phyloP scores from a whole-genome alignment of 192 early-diverging fungal genomes.

The Fimicolochytrium jonesii region DNA sequence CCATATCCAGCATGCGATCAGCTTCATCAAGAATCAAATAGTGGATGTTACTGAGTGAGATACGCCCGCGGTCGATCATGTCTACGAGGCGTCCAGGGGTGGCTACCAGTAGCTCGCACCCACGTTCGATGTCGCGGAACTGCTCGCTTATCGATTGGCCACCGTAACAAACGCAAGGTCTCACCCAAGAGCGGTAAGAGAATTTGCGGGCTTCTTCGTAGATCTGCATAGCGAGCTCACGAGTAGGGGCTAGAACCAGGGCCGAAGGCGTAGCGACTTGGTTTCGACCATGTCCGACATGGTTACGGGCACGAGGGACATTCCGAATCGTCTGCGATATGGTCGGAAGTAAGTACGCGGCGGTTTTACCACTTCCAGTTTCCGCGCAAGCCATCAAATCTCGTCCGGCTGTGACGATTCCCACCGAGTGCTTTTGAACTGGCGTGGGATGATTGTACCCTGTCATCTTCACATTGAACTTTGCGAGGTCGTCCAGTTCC shows the following conservation, averaged over 20 bases:
- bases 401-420: slow-evolving; percentile 63
- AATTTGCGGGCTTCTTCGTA: slow-evolving; percentile 79
- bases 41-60: slow-evolving; percentile 70
- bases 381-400: slow-evolving; percentile 99
- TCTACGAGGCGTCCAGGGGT: slow-evolving; percentile 92
- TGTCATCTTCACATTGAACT: slow-evolving; percentile 83
- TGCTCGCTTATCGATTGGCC: slow-evolving; percentile 88
- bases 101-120: slow-evolving; percentile 89
- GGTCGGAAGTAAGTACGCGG: slow-evolving; percentile 95
- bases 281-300: slow-evolving; percentile 25
- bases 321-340: slow-evolving; percentile 82
- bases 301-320: slow-evolving; percentile 38
- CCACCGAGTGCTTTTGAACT: slow-evolving; percentile 62
- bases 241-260: slow-evolving; percentile 87
- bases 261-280: slow-evolving; percentile 61
- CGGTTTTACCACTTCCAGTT: slow-evolving; percentile 86
- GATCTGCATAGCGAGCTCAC: slow-evolving; percentile 93
- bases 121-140: slow-evolving; percentile 81
- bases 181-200: slow-evolving; percentile 76
- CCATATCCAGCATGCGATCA: slow-evolving; percentile 85
- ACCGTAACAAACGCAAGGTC: slow-evolving; percentile 91
- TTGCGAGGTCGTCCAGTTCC: slow-evolving; percentile 73
- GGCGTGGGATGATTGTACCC: slow-evolving; percentile 87
- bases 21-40: slow-evolving; percentile 60
- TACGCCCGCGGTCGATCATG: slow-evolving; percentile 73